Evolutionary conservation across 2,329 filamentous ascomycete species (phyloP).

Genomic region (Chalara sp.): DNA sequence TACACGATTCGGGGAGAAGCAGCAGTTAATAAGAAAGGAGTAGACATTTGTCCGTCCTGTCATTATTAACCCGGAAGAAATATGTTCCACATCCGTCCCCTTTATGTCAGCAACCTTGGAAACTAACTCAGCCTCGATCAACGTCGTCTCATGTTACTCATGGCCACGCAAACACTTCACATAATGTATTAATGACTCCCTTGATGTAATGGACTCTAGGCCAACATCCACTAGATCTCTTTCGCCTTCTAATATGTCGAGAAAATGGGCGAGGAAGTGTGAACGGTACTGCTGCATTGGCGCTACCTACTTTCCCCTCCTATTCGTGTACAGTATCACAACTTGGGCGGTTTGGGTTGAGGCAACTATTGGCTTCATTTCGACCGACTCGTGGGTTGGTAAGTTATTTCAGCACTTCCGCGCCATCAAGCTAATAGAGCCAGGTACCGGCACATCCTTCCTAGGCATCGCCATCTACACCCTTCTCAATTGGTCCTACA

Average conservation of each 20-base stretch:
- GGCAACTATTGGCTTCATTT: constrained; percentile 59
- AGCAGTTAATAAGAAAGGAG: too few species aligned
- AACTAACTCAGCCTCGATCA: too few species aligned
- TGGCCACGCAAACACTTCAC: too few species aligned
- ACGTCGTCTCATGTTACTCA: too few species aligned
- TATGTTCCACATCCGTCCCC: too few species aligned
- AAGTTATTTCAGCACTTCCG: constrained; percentile 19
- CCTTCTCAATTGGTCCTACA: constrained; percentile 84
- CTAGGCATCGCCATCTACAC: constrained; percentile 66
- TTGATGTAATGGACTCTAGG: constrained; percentile 18
- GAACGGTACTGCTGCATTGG: constrained; percentile 80
- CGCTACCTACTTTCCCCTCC: constrained; percentile 77
- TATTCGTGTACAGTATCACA: constrained; percentile 84
- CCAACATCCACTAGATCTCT: constrained; percentile 26
- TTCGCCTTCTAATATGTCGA: constrained; percentile 41
- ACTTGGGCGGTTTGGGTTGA: constrained; percentile 92
- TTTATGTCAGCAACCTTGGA: too few species aligned
- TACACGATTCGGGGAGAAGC: too few species aligned
- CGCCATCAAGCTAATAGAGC: constrained; percentile 8
- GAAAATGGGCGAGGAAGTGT: constrained; percentile 57
- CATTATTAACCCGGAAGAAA: too few species aligned
- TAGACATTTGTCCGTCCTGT: too few species aligned
- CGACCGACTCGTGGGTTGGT: constrained; percentile 49
- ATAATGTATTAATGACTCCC: too few species aligned
- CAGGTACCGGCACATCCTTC: constrained; percentile 50